Percentiles rank a stretch among this genome's conserved stretches.
Evolutionary conservation across 345 rosid genomes (phyloP).

Genomic region (Hibiscus syriacus): DNA sequence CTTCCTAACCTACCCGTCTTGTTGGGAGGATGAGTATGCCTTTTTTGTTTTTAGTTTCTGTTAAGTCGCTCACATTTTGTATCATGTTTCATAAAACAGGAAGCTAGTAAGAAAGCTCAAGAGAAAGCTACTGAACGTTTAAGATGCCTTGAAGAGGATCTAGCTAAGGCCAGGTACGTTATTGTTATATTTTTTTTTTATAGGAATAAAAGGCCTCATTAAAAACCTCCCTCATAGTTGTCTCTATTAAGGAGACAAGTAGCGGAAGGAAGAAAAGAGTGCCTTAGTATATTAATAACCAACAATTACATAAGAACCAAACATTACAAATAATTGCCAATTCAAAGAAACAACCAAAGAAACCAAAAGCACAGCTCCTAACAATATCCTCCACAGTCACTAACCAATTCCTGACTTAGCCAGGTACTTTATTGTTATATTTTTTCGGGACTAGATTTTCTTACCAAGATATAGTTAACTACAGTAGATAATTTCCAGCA

Average conservation of each 20-base stretch:
- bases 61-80: slow-evolving; percentile 5
- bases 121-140: slow-evolving; percentile 62
- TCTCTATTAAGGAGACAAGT: too few species aligned
- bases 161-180: slow-evolving; percentile 57
- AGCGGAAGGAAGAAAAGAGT: too few species aligned
- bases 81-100: slow-evolving; percentile 37
- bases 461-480: background rate
- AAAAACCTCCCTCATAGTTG: too few species aligned
- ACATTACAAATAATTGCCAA: too few species aligned
- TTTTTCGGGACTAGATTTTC: background rate
- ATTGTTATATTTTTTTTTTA: background rate
- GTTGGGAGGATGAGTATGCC: background rate
- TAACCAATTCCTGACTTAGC: too few species aligned
- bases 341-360: too few species aligned
- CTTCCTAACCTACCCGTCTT: background rate
- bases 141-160: slow-evolving; percentile 73
- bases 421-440: slow-evolving; percentile 30
- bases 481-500: background rate
- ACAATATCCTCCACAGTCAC: too few species aligned
- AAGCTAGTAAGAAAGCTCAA: slow-evolving; percentile 67
- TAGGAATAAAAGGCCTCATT: too few species aligned
- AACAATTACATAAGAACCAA: too few species aligned
- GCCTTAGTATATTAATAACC: too few species aligned
- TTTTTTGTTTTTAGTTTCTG: background rate
- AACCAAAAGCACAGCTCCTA: too few species aligned